Percentiles rank a stretch among this genome's conserved stretches.
Conservation (phyloP, 2,329 filamentous ascomycete genomes). For the Verruconis gallopava region DNA sequence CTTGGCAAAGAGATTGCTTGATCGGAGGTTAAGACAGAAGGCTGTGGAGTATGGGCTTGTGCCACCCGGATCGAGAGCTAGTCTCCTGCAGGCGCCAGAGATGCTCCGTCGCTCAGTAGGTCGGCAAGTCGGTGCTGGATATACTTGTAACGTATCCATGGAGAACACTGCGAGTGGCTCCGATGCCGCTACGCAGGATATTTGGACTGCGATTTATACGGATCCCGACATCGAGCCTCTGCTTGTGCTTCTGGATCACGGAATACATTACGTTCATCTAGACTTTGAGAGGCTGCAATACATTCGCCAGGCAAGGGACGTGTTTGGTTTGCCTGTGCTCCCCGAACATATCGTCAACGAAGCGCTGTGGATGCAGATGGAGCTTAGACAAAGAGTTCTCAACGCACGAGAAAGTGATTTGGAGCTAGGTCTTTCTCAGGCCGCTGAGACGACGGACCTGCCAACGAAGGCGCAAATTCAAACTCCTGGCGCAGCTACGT, state of each 20-base stretch:
- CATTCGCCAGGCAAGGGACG: constrained; percentile 38
- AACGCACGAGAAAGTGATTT: constrained; percentile 38
- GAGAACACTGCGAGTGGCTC: constrained; percentile 29
- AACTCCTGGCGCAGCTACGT: constrained; percentile 16
- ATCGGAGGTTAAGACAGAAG: constrained; percentile 35
- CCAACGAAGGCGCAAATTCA: constrained; percentile 12
- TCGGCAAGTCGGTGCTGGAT: constrained; percentile 36
- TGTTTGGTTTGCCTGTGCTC: constrained; percentile 41
- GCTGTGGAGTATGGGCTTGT: constrained; percentile 37
- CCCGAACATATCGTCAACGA: constrained; percentile 42
- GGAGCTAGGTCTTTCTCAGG: constrained; percentile 38
- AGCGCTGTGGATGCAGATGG: constrained; percentile 45
- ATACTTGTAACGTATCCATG: constrained; percentile 33
- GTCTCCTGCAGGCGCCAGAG: constrained; percentile 33
- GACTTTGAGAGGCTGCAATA: constrained; percentile 45
- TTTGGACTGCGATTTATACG: constrained; percentile 40
- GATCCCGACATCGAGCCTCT: constrained; percentile 42
- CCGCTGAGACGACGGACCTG: constrained; percentile 24
- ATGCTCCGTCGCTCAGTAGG: constrained; percentile 37
- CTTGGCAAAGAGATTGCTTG: constrained; percentile 40
- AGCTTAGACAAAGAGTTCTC: constrained; percentile 41
- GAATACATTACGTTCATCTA: constrained; percentile 47
- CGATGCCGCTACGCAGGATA: constrained; percentile 9
- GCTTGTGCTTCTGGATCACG: constrained; percentile 43
- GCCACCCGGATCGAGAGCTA: constrained; percentile 28